Base-by-base conservation (phyloP, 495 filamentous ascomycete genomes). In the Podospora fimiseda region DNA sequence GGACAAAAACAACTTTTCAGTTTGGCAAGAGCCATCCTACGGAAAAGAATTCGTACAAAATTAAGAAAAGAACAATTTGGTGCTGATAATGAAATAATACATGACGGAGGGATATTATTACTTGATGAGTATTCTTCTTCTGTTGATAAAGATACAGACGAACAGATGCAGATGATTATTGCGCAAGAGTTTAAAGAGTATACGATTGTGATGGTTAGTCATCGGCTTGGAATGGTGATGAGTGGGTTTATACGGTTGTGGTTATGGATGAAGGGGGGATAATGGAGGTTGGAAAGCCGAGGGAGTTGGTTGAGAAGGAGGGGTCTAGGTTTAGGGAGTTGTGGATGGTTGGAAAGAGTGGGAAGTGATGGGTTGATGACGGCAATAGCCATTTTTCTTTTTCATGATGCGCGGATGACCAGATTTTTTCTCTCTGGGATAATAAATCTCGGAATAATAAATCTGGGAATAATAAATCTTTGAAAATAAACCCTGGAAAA, bases 1-100 rank as follows among this genome's bases (percentile, higher is more conserved):
- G 84, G 84, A 0, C 83, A 88, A 57, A 71, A 71, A 33, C 84
- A 87, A 66, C 75, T 88, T 3, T 76, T 87, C 57, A 78, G 77
- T 54, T 71, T 88, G n/a, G 81, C 78, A 2, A 72, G 83, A 2
- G 83, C 80, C 0, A 64, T 88, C 8, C 65, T 88, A 24, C 65
- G 75, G 21, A 60, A 63, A 2, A 44, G 67, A 19, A 30, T 62
- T 2, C 51, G 68, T 13, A 44, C 50, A 1, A 41, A 52, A 24
- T 51, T 55, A 38, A 22, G 41, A 5, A 42, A 53, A n/a, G 49
- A 27, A 1, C 48, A 55, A 40, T 48, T 60, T 19, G 56, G 62
- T 22, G 58, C 43, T 21, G 57, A 45, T 3, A 41, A 42, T 4
- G 27, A 43, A 0, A n/a, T n/a, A n/a, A n/a, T n/a, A n/a, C n/a